Evolutionary conservation across 2,329 filamentous ascomycete genomes (phyloP).

Genomic region (Aspergillus sergii): DNA sequence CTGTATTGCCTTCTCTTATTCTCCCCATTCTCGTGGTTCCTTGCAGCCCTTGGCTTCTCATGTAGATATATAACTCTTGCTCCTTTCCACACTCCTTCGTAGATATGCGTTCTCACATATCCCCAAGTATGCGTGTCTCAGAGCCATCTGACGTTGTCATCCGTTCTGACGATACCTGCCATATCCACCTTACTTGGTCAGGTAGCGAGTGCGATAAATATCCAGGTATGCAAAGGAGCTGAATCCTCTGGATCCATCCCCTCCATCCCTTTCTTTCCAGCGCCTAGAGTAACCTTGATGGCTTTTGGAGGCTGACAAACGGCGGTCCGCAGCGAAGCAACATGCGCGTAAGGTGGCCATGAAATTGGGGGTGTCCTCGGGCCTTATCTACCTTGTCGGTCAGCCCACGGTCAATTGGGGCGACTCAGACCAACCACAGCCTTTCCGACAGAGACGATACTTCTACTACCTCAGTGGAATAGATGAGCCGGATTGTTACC

Average conservation of each 20-base stretch:
- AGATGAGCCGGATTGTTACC: conserved; percentile 56
- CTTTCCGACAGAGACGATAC: conserved; percentile 63
- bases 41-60: conserved; percentile 3
- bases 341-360: conserved; percentile 52
- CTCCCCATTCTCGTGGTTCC: neutral
- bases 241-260: neutral
- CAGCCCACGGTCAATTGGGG: conserved; percentile 53
- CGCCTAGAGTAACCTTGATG: neutral
- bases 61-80: conserved; percentile 1
- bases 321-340: conserved; percentile 46
- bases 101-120: neutral
- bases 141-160: conserved; percentile 24
- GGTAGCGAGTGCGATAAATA: conserved; percentile 42
- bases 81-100: neutral
- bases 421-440: conserved; percentile 60
- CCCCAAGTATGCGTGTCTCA: conserved; percentile 18
- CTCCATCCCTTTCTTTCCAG: neutral
- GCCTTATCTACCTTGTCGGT: conserved; percentile 61
- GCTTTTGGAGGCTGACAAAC: conserved; percentile 11
- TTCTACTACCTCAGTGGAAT: conserved; percentile 63
- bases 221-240: conserved; percentile 34
- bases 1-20: neutral
- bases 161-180: conserved; percentile 29
- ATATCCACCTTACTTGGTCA: conserved; percentile 33
- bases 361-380: conserved; percentile 44